Evolutionary conservation across 1,284 basidiomycete species (phyloP).

Genomic region (Cystobasidium pallidum): DNA sequence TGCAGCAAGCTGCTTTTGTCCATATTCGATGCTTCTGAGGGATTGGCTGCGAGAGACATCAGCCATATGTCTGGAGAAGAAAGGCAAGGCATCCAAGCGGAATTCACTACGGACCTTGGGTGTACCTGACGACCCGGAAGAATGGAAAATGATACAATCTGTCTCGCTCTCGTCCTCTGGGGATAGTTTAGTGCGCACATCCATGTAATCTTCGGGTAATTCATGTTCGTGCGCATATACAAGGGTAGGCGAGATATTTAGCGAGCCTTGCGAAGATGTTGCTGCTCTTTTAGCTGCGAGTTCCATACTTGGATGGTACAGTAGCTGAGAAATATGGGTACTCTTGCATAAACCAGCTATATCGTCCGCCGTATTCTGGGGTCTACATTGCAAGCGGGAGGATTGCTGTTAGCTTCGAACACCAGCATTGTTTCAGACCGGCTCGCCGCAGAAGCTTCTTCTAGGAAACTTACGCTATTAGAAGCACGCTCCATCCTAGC

Average conservation of each 20-base stretch:
- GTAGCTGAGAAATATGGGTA: constrained; percentile 61
- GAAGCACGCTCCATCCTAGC: constrained; percentile 57
- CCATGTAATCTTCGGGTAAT: not conserved
- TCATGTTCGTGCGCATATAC: not conserved
- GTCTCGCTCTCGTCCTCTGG: constrained; percentile 36
- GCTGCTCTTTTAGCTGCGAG: constrained; percentile 55
- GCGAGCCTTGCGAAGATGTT: not conserved
- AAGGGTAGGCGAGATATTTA: constrained; percentile 6
- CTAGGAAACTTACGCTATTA: constrained; percentile 58
- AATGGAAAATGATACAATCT: constrained; percentile 42
- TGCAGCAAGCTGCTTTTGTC: constrained; percentile 49
- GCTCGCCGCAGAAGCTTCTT: no score
- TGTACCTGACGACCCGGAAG: constrained; percentile 41
- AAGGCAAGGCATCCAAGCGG: not conserved
- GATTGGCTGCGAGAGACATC: constrained; percentile 59
- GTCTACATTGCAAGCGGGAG: constrained; percentile 45
- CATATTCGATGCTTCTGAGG: constrained; percentile 58
- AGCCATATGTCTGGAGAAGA: not conserved
- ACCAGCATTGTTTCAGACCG: not conserved
- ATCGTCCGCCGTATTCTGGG: constrained; percentile 64
- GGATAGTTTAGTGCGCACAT: not conserved
- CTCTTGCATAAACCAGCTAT: constrained; percentile 63
- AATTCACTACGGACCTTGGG: constrained; percentile 19
- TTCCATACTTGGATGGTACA: constrained; percentile 59
- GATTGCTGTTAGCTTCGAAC: not conserved